A percentile compares a stretch with the other conserved stretches of the same genome.
These are phyloP conservation scores for Sporothrix curviconia DNA, from an alignment of 2,329 filamentous ascomycete species.

Conservation along the genomic window DNA sequence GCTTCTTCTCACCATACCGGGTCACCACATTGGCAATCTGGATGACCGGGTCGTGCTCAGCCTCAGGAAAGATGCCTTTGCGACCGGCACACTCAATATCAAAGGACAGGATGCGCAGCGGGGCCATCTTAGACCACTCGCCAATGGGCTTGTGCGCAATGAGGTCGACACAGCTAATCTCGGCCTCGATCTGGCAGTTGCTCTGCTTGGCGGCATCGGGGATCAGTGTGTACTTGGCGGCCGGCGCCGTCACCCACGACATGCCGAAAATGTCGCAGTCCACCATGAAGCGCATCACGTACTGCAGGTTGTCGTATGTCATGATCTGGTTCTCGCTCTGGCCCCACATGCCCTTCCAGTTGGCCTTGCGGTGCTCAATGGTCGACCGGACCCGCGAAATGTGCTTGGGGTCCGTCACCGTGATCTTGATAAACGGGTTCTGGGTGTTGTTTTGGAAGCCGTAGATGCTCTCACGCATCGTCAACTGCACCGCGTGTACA, in stretches of 20 bases:
- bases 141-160: conserved; percentile 83
- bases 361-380: conserved; percentile 70
- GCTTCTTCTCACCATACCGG: conserved; percentile 87
- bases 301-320: conserved; percentile 95
- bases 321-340: conserved; percentile 64
- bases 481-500: conserved; percentile 75
- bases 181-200: conserved; percentile 93
- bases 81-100: conserved; percentile 98
- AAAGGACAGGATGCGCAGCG: conserved; percentile 85
- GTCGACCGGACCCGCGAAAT: conserved; percentile 68
- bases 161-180: conserved; percentile 73
- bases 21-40: conserved; percentile 97
- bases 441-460: conserved; percentile 91
- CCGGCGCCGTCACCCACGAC: conserved; percentile 90
- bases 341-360: conserved; percentile 84
- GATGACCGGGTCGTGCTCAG: conserved; percentile 86
- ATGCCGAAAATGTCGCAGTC: conserved; percentile 91
- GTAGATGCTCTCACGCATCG: conserved; percentile 84
- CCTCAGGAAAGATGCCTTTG: conserved; percentile 94
- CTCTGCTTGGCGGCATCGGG: conserved; percentile 64
- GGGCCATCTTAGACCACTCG: conserved; percentile 97
- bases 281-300: conserved; percentile 94
- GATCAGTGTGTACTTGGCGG: conserved; percentile 66
- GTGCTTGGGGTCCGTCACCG: conserved; percentile 79
- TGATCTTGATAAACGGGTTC: conserved; percentile 88